Evolutionary conservation across 2,329 filamentous ascomycete species (phyloP), one percentile per base, ranked within the genome.

Genomic region (Cladosporium sp.): DNA sequence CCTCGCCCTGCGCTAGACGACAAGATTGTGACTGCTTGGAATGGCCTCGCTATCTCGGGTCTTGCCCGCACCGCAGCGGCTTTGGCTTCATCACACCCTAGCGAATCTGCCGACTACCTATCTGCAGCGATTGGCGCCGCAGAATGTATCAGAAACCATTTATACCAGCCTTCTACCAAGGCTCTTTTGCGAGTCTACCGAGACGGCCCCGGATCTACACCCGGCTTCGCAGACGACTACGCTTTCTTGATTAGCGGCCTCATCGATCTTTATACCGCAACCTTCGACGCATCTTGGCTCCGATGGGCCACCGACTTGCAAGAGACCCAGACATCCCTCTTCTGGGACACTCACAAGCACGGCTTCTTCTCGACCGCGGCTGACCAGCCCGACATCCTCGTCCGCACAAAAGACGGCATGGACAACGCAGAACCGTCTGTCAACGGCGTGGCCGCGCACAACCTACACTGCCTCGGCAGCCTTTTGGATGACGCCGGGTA

Each of bases 361-460:
- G 88, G 80, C 32, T 93, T 92, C 76, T 93, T 87, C 72, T 84
- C 83, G 4, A 90, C 86, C 1, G 72, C 78, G 4, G 72, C 75
- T 10, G 70, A 77, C 40, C 82, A 85, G 9, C 74, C 83, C 0
- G 82, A 90, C 62, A 79, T 86, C 28, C 85, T 96, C 54, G 81
- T 97, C 55, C 85, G 92, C 19, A 80, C 96, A 46, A 98, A 98
- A 71, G 89, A 95, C 57, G 93, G 90, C 58, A 96, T 96, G 80
- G 93, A 98, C 69, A 89, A 89, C 4, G 85, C 89, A 1, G 86
- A 93, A 55, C 93, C 93, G 0, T 93, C 89, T 0, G 86, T 88
- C 48, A 98, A 98, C 66, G 89, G 89, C 37, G 81, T 92, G 5
- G 86, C 87, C n/a, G 87, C 89, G 0, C 79, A 82, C 13, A 97